phyloP scores from a whole-genome alignment of 495 filamentous ascomycete species.

The Aspergillus conjunctus region DNA sequence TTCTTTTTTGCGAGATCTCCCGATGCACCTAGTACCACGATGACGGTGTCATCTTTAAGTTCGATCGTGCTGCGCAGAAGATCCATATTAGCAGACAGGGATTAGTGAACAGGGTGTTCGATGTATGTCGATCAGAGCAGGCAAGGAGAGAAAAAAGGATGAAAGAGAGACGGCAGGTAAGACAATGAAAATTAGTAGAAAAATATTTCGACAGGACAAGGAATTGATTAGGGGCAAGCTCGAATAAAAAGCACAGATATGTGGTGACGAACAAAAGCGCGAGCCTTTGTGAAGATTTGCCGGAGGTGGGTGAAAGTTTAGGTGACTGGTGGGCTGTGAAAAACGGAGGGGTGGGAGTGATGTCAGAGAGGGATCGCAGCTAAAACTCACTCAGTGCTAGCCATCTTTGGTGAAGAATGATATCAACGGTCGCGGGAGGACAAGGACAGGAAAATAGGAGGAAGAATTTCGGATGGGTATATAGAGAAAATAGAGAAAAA shows the following conservation, averaged over 20 bases:
- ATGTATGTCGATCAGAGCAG: conserved; percentile 13
- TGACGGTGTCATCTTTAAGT: conserved; percentile 97
- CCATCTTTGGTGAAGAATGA: conserved; percentile 49
- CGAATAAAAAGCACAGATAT: not conserved
- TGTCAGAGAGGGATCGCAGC: conserved; percentile 44
- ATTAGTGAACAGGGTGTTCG: conserved; percentile 14
- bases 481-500: not conserved
- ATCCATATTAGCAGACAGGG: conserved; percentile 34
- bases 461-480: not conserved
- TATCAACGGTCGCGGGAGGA: conserved; percentile 13
- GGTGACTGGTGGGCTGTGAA: conserved; percentile 26
- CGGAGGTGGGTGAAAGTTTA: conserved; percentile 22
- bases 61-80: conserved; percentile 67
- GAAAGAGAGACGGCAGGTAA: not conserved
- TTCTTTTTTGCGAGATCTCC: conserved; percentile 99
- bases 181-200: conserved; percentile 3
- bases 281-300: conserved; percentile 6
- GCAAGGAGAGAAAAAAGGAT: not conserved
- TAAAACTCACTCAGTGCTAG: conserved; percentile 67
- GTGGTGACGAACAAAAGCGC: not conserved
- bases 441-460: conserved; percentile 13
- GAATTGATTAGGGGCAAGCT: not conserved
- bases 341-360: conserved; percentile 44
- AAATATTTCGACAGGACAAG: not conserved
- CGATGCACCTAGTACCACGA: conserved; percentile 95